Evolutionary conservation across 352 stramenopile species (phyloP).

Genomic region (Pythium chondricola): DNA sequence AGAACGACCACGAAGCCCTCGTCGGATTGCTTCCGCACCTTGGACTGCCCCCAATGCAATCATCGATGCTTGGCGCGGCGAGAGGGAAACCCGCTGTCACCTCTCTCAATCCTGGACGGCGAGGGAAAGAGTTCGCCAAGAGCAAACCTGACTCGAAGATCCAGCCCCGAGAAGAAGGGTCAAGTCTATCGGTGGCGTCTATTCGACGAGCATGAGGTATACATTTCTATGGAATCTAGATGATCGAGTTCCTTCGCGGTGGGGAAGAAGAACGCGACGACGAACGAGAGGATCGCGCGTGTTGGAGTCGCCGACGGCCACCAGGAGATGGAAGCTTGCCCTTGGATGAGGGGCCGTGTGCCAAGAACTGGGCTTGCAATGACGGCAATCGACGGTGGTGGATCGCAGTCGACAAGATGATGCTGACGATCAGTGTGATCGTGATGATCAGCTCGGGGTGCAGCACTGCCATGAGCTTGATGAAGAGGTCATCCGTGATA

Average conservation of each 20-base stretch:
- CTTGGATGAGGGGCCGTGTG: slow-evolving; percentile 13
- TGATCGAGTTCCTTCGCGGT: slow-evolving; percentile 14
- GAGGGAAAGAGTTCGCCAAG: too few relatives aligned
- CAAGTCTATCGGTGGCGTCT: too few relatives aligned
- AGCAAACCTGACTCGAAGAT: too few relatives aligned
- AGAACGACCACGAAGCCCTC: slow-evolving; percentile 7
- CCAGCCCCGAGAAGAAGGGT: too few relatives aligned
- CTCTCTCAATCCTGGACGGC: too few relatives aligned
- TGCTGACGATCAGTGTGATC: slow-evolving; percentile 38
- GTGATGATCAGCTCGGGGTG: slow-evolving; percentile 56
- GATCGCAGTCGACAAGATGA: slow-evolving; percentile 57
- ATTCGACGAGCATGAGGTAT: too few relatives aligned
- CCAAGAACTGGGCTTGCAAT: slow-evolving; percentile 18
- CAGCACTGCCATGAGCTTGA: slow-evolving; percentile 34
- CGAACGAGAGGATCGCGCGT: slow-evolving; percentile 10
- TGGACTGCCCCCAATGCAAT: background rate
- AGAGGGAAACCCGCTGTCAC: too few relatives aligned
- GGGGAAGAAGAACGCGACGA: slow-evolving; percentile 14
- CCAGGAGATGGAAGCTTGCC: slow-evolving; percentile 16
- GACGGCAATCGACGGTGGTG: slow-evolving; percentile 25
- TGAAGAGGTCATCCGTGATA: slow-evolving; percentile 59
- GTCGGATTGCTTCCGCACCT: slow-evolving; percentile 2
- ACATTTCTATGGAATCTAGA: slow-evolving; percentile 2
- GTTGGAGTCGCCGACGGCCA: slow-evolving; percentile 24
- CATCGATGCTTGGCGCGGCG: too few relatives aligned